Evolutionary conservation across 768 basidiomycete genomes (phyloP).

Genomic region (Lactifluus piperatus): DNA sequence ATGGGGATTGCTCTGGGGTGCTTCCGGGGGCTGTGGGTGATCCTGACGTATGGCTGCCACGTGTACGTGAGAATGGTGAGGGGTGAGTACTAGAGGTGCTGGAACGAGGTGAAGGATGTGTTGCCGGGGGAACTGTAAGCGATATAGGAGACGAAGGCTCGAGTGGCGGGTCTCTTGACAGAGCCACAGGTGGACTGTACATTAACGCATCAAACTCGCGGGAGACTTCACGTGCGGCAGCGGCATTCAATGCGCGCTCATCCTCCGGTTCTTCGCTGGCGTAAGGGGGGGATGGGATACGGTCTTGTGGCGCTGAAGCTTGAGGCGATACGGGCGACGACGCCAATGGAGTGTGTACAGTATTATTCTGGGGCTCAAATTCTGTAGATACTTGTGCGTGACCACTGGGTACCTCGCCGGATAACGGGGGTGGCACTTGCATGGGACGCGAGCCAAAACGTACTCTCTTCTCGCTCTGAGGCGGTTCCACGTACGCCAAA

Average conservation of each 20-base stretch:
- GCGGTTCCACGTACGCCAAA: slow-evolving; percentile 25
- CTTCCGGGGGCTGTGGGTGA: slow-evolving; percentile 7
- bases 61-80: slow-evolving; percentile 18
- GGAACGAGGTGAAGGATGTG: slow-evolving; percentile 18
- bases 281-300: slow-evolving; percentile 1
- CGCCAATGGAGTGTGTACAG: neutral
- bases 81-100: slow-evolving; percentile 21
- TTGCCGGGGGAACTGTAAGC: slow-evolving; percentile 29
- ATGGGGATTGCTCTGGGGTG: neutral
- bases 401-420: neutral
- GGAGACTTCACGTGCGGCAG: slow-evolving; percentile 59
- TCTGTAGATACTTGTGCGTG: neutral
- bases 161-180: slow-evolving; percentile 4
- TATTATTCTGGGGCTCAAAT: neutral
- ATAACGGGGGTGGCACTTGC: slow-evolving; percentile 8
- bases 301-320: neutral
- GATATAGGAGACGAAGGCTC: slow-evolving; percentile 30
- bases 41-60: neutral
- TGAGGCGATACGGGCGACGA: neutral
- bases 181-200: slow-evolving; percentile 27
- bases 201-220: slow-evolving; percentile 54
- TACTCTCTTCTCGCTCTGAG: slow-evolving; percentile 10
- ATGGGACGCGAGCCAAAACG: slow-evolving; percentile 11
- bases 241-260: slow-evolving; percentile 50
- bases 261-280: slow-evolving; percentile 31